Conservation (phyloP, 257 asterid species). For the Lavandula angustifolia region DNA sequence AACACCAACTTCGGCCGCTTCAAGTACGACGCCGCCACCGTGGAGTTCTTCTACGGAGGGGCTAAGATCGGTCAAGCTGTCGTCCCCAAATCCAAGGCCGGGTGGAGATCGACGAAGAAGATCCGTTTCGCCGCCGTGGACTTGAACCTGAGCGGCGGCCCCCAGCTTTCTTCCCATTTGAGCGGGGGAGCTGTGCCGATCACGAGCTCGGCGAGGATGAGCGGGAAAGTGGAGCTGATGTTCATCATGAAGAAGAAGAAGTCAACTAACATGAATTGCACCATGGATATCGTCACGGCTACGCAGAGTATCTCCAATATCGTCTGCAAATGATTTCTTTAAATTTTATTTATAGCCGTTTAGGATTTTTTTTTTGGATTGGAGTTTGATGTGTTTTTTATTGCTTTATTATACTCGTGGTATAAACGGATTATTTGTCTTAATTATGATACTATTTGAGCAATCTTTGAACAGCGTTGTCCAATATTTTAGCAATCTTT, state of each 20-base stretch:
- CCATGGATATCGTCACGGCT: constrained; percentile 27
- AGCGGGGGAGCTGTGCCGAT: constrained; percentile 28
- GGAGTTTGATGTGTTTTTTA: no score
- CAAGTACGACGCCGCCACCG: no score
- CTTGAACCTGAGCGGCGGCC: constrained; percentile 3
- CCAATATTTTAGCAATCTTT: no score
- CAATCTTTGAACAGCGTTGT: no score
- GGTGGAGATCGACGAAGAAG: constrained; percentile 34
- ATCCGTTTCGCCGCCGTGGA: constrained; percentile 25
- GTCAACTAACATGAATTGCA: constrained; percentile 39
- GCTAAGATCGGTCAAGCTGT: constrained; percentile 33
- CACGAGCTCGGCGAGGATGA: no score
- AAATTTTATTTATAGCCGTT: no score
- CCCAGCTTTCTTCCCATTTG: constrained; percentile 27
- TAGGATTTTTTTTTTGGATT: no score
- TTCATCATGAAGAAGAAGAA: constrained; percentile 39
- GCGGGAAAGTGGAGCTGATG: no score
- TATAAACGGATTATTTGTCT: no score
- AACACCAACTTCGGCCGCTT: no score
- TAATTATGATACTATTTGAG: no score
- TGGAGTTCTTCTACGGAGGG: constrained; percentile 30
- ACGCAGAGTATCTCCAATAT: constrained; percentile 20
- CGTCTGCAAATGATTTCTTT: constrained; percentile 25
- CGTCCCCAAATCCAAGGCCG: constrained; percentile 26
- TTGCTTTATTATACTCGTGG: no score